Conservation (phyloP, 352 stramenopile species). For the Pythium oligandrum region DNA sequence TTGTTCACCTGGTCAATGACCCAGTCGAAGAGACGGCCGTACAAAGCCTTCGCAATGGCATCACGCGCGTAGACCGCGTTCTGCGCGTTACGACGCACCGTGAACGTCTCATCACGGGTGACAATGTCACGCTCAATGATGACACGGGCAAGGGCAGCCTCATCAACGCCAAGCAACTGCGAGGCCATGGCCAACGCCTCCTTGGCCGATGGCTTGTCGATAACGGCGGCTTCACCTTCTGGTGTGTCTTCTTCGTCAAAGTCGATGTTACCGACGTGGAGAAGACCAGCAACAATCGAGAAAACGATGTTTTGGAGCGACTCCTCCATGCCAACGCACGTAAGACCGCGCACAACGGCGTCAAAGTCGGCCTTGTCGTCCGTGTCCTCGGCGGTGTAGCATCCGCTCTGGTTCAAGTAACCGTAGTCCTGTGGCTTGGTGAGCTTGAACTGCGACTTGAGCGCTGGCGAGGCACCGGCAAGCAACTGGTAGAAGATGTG, state of each 20-base stretch:
- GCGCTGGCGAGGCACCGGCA: constrained; percentile 43
- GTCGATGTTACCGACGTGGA: constrained; percentile 96
- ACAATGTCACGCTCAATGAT: constrained; percentile 86
- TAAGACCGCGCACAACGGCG: constrained; percentile 62
- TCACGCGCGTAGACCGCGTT: constrained; percentile 87
- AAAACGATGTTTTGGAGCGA: constrained; percentile 84
- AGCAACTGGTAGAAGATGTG: constrained; percentile 95
- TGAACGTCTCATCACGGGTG: constrained; percentile 81
- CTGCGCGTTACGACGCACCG: constrained; percentile 72
- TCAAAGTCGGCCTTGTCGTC: constrained; percentile 86
- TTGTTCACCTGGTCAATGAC: constrained; percentile 90
- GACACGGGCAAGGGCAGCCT: constrained; percentile 62
- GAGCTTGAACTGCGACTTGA: constrained; percentile 59
- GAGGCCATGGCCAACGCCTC: constrained; percentile 44
- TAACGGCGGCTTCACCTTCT: constrained; percentile 70
- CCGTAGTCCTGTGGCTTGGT: constrained; percentile 84
- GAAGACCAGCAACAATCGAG: constrained; percentile 88
- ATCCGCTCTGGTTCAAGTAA: constrained; percentile 93
- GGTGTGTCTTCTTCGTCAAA: constrained; percentile 89
- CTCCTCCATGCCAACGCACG: constrained; percentile 73
- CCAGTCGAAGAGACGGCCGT: constrained; percentile 91
- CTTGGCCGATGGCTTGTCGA: constrained; percentile 67
- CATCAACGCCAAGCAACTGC: constrained; percentile 63
- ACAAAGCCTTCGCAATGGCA: constrained; percentile 92
- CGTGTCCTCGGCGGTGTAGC: constrained; percentile 90